Conservation (phyloP, 345 rosid genomes). For the Acer saccharum region DNA sequence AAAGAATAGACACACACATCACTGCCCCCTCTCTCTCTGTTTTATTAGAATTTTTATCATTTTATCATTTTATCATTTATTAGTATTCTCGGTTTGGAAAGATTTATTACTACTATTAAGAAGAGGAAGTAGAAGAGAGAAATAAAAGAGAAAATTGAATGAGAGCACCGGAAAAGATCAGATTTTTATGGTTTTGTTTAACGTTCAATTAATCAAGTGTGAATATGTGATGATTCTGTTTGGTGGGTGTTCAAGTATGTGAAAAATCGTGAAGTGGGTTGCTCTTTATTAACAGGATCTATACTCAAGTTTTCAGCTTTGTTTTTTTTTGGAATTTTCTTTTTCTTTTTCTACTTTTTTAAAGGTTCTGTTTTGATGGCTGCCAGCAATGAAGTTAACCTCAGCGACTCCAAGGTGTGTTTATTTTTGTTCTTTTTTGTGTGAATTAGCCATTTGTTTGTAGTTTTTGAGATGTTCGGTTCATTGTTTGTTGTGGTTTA, state of each 20-base stretch:
- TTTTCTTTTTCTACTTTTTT: too few species aligned
- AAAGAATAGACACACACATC: not conserved
- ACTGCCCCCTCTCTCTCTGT: slow-evolving; percentile 23
- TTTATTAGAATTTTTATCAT: slow-evolving; percentile 17
- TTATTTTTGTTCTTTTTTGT: too few species aligned
- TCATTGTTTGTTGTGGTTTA: too few species aligned
- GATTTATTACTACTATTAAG: not conserved
- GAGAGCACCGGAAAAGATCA: not conserved
- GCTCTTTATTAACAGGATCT: slow-evolving; percentile 29
- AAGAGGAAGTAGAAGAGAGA: not conserved
- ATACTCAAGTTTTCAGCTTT: slow-evolving; percentile 17
- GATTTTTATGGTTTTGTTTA: not conserved
- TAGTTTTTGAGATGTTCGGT: too few species aligned
- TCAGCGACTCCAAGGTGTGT: too few species aligned
- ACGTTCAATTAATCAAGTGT: not conserved
- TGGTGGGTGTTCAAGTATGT: slow-evolving; percentile 11
- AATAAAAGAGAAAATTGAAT: not conserved
- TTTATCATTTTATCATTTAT: not conserved
- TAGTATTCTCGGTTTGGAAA: not conserved
- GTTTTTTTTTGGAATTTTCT: not conserved
- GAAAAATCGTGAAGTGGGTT: slow-evolving; percentile 15
- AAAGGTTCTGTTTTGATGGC: slow-evolving; percentile 20
- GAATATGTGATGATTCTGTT: not conserved
- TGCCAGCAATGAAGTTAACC: too few species aligned
- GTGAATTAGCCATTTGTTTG: too few species aligned